Percentiles rank a stretch among this genome's conserved stretches.
phyloP scores from a whole-genome alignment of 495 filamentous ascomycete species.

The Penicillium herquei region DNA sequence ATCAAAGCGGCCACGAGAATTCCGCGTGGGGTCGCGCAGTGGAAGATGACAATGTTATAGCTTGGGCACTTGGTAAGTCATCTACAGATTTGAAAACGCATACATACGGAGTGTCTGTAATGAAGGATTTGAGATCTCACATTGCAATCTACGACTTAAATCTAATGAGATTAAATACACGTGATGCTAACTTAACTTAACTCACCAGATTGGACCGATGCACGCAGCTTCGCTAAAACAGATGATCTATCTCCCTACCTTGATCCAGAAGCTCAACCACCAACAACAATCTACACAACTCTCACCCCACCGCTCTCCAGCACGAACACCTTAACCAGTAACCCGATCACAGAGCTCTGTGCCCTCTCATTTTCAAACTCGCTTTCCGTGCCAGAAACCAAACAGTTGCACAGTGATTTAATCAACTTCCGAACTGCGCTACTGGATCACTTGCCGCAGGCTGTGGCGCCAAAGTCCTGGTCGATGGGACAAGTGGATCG shows the following conservation, averaged over 20 bases:
- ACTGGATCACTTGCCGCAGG: slow-evolving; percentile 29
- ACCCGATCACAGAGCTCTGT: slow-evolving; percentile 43
- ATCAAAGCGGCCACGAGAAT: slow-evolving; percentile 36
- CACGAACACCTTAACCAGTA: slow-evolving; percentile 32
- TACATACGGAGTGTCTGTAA: not conserved
- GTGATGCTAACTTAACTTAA: not conserved
- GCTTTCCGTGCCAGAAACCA: slow-evolving; percentile 20
- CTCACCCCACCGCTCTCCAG: slow-evolving; percentile 31
- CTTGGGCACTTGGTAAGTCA: slow-evolving; percentile 42
- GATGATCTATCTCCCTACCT: slow-evolving; percentile 28
- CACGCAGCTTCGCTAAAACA: slow-evolving; percentile 23
- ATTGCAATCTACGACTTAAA: not conserved
- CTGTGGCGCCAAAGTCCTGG: slow-evolving; percentile 38
- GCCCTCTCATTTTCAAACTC: slow-evolving; percentile 30
- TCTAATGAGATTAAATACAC: not conserved
- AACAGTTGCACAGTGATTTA: slow-evolving; percentile 24
- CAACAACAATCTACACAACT: slow-evolving; percentile 28
- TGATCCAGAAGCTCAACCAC: slow-evolving; percentile 16
- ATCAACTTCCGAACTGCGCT: slow-evolving; percentile 36
- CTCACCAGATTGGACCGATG: slow-evolving; percentile 38
- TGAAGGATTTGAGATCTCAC: not conserved
- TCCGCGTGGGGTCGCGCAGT: slow-evolving; percentile 42
- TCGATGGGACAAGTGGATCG: slow-evolving; percentile 42
- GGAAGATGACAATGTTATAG: slow-evolving; percentile 35
- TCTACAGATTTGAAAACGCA: not conserved